phyloP scores from a whole-genome alignment of 2,329 filamentous ascomycete species.

The Diaporthe sp. region DNA sequence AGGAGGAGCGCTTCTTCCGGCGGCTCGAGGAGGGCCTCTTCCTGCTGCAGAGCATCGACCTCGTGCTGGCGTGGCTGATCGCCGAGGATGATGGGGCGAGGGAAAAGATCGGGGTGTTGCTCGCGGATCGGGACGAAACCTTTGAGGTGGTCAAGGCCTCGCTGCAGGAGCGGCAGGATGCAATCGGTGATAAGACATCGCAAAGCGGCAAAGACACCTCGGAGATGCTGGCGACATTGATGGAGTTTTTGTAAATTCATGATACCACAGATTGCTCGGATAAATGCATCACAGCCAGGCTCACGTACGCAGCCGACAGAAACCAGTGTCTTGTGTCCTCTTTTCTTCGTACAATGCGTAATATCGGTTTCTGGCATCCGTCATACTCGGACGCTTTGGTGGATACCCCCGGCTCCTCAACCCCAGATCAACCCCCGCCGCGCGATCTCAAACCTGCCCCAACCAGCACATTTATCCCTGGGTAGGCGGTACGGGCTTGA shows the following conservation, averaged over 20 bases:
- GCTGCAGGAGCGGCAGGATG: conserved; percentile 71
- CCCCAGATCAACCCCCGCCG: neutral
- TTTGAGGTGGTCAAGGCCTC: conserved; percentile 75
- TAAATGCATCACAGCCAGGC: conserved; percentile 27
- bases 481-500: conserved; percentile 75
- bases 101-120: conserved; percentile 70
- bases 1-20: conserved; percentile 79
- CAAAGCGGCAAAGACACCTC: conserved; percentile 70
- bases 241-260: conserved; percentile 60
- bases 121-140: conserved; percentile 78
- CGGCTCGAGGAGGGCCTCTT: conserved; percentile 89
- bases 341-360: conserved; percentile 33
- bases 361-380: conserved; percentile 6
- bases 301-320: conserved; percentile 1
- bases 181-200: conserved; percentile 61
- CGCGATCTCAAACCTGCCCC: no score
- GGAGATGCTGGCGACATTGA: conserved; percentile 68
- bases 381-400: neutral
- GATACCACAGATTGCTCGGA: conserved; percentile 40
- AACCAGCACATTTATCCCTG: conserved; percentile 42
- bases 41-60: conserved; percentile 85
- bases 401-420: neutral
- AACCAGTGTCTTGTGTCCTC: conserved; percentile 17
- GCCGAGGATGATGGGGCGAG: conserved; percentile 88
- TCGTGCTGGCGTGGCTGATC: conserved; percentile 89